Percentiles rank a stretch among this genome's conserved stretches.
Conservation (phyloP, 2,329 filamentous ascomycete genomes). For the Exophiala bonariae region DNA sequence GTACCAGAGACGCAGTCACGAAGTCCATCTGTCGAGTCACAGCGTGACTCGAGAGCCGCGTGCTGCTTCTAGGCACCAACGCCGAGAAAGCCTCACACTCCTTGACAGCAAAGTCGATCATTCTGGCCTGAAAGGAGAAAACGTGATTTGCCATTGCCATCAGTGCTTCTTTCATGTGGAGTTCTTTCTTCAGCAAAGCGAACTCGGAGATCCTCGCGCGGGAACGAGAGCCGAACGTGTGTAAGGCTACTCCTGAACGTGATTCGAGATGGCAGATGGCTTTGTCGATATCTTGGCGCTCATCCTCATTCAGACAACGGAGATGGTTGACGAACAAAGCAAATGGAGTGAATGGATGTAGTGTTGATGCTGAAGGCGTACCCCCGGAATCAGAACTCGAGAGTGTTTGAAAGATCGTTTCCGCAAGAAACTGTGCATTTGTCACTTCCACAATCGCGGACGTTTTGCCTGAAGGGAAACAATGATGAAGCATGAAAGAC, state of each 20-base stretch:
- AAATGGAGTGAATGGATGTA: background rate
- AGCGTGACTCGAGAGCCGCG: background rate
- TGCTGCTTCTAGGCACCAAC: background rate
- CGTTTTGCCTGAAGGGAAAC: background rate
- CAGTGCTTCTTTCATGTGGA: constrained; percentile 10
- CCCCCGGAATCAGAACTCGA: too few relatives aligned
- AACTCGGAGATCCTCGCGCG: constrained; percentile 9
- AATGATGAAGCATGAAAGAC: constrained; percentile 4
- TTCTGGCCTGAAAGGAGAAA: constrained; percentile 4
- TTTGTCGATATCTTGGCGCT: constrained; percentile 8
- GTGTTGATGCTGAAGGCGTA: background rate
- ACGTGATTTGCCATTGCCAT: constrained; percentile 7
- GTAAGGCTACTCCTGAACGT: constrained; percentile 5
- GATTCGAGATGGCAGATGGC: constrained; percentile 5
- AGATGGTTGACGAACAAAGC: constrained; percentile 1
- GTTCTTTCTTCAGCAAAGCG: constrained; percentile 3
- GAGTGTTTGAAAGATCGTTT: constrained; percentile 2
- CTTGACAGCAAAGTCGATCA: background rate
- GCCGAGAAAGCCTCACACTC: background rate
- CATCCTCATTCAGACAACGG: background rate
- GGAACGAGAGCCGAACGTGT: constrained; percentile 6
- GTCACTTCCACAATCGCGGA: background rate
- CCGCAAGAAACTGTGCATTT: constrained; percentile 1
- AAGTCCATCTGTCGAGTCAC: constrained; percentile 1
- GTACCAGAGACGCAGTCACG: background rate